Base-by-base conservation (phyloP, 2,329 filamentous ascomycete genomes). In the Microsporum audouinii region DNA sequence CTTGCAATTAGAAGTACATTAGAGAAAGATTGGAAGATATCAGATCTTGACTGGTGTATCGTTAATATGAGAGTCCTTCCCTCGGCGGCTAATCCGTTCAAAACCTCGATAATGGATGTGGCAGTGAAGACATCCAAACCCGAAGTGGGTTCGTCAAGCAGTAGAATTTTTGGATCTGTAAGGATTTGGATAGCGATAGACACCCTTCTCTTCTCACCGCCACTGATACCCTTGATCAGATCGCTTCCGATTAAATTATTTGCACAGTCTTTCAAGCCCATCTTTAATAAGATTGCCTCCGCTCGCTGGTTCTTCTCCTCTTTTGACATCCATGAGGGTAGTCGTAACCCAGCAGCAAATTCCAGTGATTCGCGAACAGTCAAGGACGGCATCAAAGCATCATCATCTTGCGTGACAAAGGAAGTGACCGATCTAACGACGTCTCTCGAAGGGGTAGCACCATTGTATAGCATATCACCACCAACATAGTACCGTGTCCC, bases 91-190 rank as follows among this genome's bases (percentile, higher is more conserved):
- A 91, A 77, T 1, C 84, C 84, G 29, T 82, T 80, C 0, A 91
- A 78, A 2, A 91, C 86, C 63, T 89, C 86, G 72, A 89, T 84
- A 64, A 91, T 89, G 0, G 87, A 90, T 59, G 81, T 84, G 1
- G 88, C 88, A 0, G 88, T 91, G 66, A 91, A 91, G 0, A 88
- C 87, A 68, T 91, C 88, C 0, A 91, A 74, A 0, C 88, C 88
- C 2, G 85, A 88, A 0, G 88, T 87, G 0, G 88, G 88, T 66
- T 91, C 88, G 63, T 91, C 88, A 0, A 91, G 79, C 0, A 91
- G 76, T 0, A 91, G 73, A 1, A 91, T 81, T 1, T 84, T 82
- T 0, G 88, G 88, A 62, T 90, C 86, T 0, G 87, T 91, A 8
- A 91, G 77, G 5, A 91, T 85, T 66, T 91, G 88, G 0, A 90